Evolutionary conservation across 2,329 filamentous ascomycete species (phyloP).

Genomic region (Phyllosticta citrichinensis): DNA sequence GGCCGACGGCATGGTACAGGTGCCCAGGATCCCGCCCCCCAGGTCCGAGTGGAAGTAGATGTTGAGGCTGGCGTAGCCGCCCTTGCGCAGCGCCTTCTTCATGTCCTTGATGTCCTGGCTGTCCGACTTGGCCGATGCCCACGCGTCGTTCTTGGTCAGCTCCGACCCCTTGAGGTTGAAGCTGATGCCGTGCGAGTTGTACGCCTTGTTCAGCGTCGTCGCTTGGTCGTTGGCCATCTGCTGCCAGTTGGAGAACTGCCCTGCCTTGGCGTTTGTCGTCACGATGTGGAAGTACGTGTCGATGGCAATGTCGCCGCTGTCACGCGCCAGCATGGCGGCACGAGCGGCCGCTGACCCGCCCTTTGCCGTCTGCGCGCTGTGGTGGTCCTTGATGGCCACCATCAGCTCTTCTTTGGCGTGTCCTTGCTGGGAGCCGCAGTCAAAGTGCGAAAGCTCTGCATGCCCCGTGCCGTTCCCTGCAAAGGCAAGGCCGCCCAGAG

Average conservation of each 20-base stretch:
- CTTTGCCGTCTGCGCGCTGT: slow-evolving; percentile 15
- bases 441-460: slow-evolving; percentile 26
- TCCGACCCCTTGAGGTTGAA: slow-evolving; percentile 42
- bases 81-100: slow-evolving; percentile 44
- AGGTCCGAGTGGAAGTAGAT: slow-evolving; percentile 51
- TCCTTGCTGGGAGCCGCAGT: slow-evolving; percentile 31
- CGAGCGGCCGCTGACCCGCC: slow-evolving; percentile 20
- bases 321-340: slow-evolving; percentile 15
- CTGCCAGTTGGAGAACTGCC: slow-evolving; percentile 26
- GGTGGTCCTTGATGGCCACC: slow-evolving; percentile 25
- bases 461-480: slow-evolving; percentile 9
- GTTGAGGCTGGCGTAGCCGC: slow-evolving; percentile 46
- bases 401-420: slow-evolving; percentile 31
- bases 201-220: slow-evolving; percentile 32
- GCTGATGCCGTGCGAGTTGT: slow-evolving; percentile 40
- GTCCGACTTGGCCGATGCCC: slow-evolving; percentile 40
- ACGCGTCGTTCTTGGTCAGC: slow-evolving; percentile 43
- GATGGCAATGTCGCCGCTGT: slow-evolving; percentile 25
- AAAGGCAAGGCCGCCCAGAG: slow-evolving; percentile 17
- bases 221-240: slow-evolving; percentile 31
- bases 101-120: slow-evolving; percentile 36
- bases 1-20: slow-evolving; percentile 40
- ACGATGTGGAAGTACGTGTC: slow-evolving; percentile 39
- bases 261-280: slow-evolving; percentile 25
- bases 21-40: slow-evolving; percentile 38